These are phyloP conservation scores for Lycium ferocissimum DNA, from an alignment of 257 asterid species.

Conservation along the genomic window DNA sequence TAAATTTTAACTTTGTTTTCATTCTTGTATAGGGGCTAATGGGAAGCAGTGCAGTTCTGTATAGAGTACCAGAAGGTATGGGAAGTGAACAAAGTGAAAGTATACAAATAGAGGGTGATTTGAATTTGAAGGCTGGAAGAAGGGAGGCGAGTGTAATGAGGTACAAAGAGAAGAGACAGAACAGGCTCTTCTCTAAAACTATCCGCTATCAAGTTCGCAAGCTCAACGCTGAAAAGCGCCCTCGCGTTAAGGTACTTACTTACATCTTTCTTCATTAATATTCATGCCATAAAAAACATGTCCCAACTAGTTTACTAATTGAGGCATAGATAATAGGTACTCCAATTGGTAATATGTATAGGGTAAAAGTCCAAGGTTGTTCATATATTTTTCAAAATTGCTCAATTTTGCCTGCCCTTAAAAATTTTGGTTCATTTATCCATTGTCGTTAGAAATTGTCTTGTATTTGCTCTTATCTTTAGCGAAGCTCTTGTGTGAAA, in stretches of 20 bases:
- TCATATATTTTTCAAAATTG: too few species aligned
- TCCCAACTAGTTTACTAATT: too few species aligned
- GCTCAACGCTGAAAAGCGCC: constrained; percentile 90
- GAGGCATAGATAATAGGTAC: too few species aligned
- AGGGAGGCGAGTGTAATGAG: constrained; percentile 85
- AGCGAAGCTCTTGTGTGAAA: too few species aligned
- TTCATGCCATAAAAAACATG: too few species aligned
- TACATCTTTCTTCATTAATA: not conserved
- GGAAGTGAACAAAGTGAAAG: constrained; percentile 37
- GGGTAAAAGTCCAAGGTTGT: too few species aligned
- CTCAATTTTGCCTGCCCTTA: too few species aligned
- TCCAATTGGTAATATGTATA: too few species aligned
- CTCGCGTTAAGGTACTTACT: constrained; percentile 75
- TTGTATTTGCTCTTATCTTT: too few species aligned
- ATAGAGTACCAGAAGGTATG: constrained; percentile 72
- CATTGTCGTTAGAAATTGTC: too few species aligned
- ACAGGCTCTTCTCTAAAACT: constrained; percentile 72
- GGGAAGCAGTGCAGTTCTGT: constrained; percentile 42
- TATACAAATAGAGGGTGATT: constrained; percentile 10
- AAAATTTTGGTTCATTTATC: not conserved
- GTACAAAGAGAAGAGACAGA: constrained; percentile 88
- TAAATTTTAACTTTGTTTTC: too few species aligned
- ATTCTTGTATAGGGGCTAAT: constrained; percentile 42
- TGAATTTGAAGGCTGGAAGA: constrained; percentile 40
- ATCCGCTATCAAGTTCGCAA: constrained; percentile 87